phyloP scores from a whole-genome alignment of 2,329 filamentous ascomycete genomes.

The Clarireedia monteithiana region DNA sequence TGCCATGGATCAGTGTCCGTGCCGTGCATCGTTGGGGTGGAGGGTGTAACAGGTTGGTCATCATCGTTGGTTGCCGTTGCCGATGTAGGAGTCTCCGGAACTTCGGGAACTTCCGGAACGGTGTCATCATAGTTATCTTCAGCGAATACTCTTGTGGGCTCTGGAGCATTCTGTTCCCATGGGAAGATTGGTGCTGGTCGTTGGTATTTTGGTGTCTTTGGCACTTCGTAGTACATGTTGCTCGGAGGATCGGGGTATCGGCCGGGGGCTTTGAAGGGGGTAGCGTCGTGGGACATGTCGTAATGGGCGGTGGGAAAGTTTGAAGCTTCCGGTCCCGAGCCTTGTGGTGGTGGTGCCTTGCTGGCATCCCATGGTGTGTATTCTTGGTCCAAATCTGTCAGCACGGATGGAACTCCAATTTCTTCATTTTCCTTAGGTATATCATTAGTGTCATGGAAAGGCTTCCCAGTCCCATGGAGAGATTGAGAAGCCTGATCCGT shows the following conservation, averaged over 20 bases:
- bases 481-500: constrained; percentile 2
- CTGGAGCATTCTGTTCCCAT: constrained; percentile 69
- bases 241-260: constrained; percentile 76
- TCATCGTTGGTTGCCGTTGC: constrained; percentile 34
- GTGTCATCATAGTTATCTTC: constrained; percentile 38
- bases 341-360: constrained; percentile 46
- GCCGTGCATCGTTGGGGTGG: constrained; percentile 40
- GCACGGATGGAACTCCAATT: constrained; percentile 25
- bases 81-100: constrained; percentile 16
- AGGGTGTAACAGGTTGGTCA: constrained; percentile 36
- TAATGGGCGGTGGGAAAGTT: constrained; percentile 77
- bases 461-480: constrained; percentile 14
- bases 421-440: constrained; percentile 21
- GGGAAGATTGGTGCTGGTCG: constrained; percentile 72
- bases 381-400: constrained; percentile 17
- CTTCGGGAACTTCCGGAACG: constrained; percentile 11
- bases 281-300: constrained; percentile 69
- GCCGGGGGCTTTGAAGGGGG: constrained; percentile 68
- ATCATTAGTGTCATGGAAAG: constrained; percentile 20
- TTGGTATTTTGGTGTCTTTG: constrained; percentile 51
- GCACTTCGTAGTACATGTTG: constrained; percentile 84
- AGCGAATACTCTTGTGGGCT: constrained; percentile 56
- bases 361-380: constrained; percentile 36
- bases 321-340: constrained; percentile 75
- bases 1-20: constrained; percentile 58